Percentiles rank a stretch among this genome's conserved stretches.
phyloP scores from a whole-genome alignment of 2,329 filamentous ascomycete species.

The Cordyceps cateniannulata region DNA sequence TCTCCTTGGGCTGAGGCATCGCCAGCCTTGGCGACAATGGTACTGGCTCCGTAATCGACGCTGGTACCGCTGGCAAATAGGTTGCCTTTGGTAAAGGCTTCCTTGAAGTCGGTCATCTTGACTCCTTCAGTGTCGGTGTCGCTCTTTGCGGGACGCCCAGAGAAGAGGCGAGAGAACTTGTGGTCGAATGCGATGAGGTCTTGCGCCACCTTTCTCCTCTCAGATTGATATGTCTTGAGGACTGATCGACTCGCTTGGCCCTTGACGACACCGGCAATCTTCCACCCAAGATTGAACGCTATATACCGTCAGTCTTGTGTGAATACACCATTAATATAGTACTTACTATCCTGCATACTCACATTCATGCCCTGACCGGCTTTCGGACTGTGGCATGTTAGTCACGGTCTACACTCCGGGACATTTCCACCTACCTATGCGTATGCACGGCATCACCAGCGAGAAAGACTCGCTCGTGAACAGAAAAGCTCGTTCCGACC shows the following conservation, averaged over 20 bases:
- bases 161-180: conserved; percentile 50
- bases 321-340: not conserved
- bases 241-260: conserved; percentile 36
- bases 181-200: conserved; percentile 61
- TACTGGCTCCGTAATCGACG: conserved; percentile 52
- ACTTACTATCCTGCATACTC: conserved; percentile 54
- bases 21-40: conserved; percentile 48
- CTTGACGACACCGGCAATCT: conserved; percentile 41
- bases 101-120: conserved; percentile 56
- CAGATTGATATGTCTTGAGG: conserved; percentile 43
- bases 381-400: conserved; percentile 38
- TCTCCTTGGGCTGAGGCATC: conserved; percentile 38
- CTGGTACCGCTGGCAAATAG: conserved; percentile 51
- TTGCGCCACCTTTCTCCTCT: conserved; percentile 54
- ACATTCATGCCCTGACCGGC: conserved; percentile 69
- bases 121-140: conserved; percentile 55
- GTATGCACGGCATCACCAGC: conserved; percentile 60
- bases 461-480: conserved; percentile 56
- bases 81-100: conserved; percentile 53
- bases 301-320: conserved; percentile 15
- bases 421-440: conserved; percentile 21
- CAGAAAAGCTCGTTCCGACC: conserved; percentile 51
- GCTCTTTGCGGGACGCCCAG: conserved; percentile 50
- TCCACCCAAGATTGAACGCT: conserved; percentile 50
- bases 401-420: not conserved